Base-by-base conservation (phyloP, 495 filamentous ascomycete species). In the Penicillium simplicissimum region DNA sequence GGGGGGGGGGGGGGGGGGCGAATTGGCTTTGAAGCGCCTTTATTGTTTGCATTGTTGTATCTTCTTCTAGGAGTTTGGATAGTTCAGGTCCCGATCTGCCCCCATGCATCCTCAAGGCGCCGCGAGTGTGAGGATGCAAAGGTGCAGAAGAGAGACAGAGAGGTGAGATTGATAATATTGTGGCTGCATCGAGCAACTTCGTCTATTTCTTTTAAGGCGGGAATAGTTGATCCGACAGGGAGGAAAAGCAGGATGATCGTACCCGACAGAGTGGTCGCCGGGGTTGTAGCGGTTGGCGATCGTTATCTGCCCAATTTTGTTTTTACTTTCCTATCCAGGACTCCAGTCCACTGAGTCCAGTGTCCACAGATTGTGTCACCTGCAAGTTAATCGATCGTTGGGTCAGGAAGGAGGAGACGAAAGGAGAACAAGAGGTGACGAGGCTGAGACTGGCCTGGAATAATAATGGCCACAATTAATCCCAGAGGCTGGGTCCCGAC, bases 251-350 rank as follows among this genome's bases (percentile, higher is more conserved):
- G 45, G 64, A 53, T 42, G 64, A 69, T 69, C 61, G 63, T 56
- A 58, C 67, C 69, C 69, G 67, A 60, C 58, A 60, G 23, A 48
- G 23, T 65, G 69, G 66, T 48, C 56, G 56, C 54, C 65, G 63
- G 68, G 61, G 65, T 65, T 31, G 60, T 65, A 60, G 60, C 66
- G 42, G 52, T 36, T 23, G 58, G 51, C 62, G 69, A 71, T 69
- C 69, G 45, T 65, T 52, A 65, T 71, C 43, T 58, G 31, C 53
- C 21, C 31, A 37, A 15, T 28, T 36, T 53, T 38, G 23, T 52
- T 49, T 37, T 33, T 47, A 1, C 8, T 31, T 55, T 25, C 25
- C 31, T 7, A 3, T 1, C 7, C 4, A 6, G 23, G n/a, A n/a
- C n/a, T n/a, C n/a, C n/a, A n/a, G n/a, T n/a, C n/a, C n/a, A n/a